Evolutionary conservation across 306 rosid genomes (phyloP), one percentile per base, ranked within the genome.

Genomic region (Styphnolobium japonicum): DNA sequence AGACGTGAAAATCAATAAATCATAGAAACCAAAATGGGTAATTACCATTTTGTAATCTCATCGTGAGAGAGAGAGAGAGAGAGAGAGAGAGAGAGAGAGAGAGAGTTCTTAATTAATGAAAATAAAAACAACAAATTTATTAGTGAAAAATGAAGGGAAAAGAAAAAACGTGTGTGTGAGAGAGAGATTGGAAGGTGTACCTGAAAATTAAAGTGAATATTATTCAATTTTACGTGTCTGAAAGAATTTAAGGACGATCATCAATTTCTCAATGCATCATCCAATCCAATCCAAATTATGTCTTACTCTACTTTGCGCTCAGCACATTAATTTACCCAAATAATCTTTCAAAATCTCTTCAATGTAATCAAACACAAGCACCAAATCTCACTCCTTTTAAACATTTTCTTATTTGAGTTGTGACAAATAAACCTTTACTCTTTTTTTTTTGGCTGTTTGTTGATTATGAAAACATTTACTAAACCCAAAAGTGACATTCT

Each of bases 31-130:
- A 31, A 46, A 9, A 78, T 34, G 34, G 39, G 77, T 31, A 80
- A 36, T 84, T 84, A 75, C 87, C 80, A 75, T 80, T 86, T 84
- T 72, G 62, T 34, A 11, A 25, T 56, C 69, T 63, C 15, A 36
- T 34, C 58, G 29, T 42, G 15, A 0, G 29, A 0, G 22, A 12
- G 0, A 49, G 3, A 18, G 4, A 7, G 39, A 42, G 1, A 2
- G 0, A 0, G 19, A 4, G 39, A 0, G 27, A 8, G 22, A 66
- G 22, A 18, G 19, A 21, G 0, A 7, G 2, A 16, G 4, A 16
- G 7, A 1, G 22, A 6, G 0, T n/a, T 45, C 10, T 71, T 70
- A 16, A 70, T 60, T 16, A 15, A 48, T 25, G 33, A 70, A 68
- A 69, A 43, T 22, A 12, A 65, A 1, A 51, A 36, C 25, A 7